Percentiles rank a stretch among this genome's conserved stretches.
These are phyloP conservation scores for Leptographium radiaticola DNA, from an alignment of 2,329 filamentous ascomycete species.

Conservation along the genomic window DNA sequence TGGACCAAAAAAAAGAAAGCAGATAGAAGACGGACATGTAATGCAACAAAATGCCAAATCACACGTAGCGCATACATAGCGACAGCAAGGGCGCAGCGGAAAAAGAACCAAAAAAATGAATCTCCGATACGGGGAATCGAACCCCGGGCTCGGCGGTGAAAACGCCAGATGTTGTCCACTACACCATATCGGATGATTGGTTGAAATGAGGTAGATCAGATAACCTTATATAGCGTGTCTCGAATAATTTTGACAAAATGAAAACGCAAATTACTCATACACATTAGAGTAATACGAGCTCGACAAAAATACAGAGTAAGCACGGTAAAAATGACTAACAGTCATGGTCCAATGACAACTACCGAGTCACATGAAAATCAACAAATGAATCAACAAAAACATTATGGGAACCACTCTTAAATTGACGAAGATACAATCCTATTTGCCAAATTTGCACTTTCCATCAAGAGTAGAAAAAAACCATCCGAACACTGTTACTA, in stretches of 20 bases:
- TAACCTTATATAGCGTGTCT: neutral
- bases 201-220: neutral
- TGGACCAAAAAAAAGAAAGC: no score
- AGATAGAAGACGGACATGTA: no score
- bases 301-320: no score
- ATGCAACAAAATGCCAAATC: no score
- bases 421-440: conserved; percentile 1
- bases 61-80: neutral
- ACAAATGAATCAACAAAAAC: no score
- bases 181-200: conserved; percentile 3
- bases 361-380: no score
- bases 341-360: no score
- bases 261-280: no score
- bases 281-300: no score
- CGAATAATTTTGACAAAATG: neutral
- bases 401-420: neutral
- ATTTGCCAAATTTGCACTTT: neutral
- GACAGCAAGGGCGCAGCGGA: neutral
- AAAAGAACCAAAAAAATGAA: neutral
- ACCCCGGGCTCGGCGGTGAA: conserved; percentile 5
- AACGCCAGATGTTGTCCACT: conserved; percentile 4
- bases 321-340: no score
- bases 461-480: neutral
- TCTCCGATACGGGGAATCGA: conserved; percentile 5
- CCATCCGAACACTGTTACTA: neutral